These are phyloP conservation scores for Alloteropsis angusta DNA, from an alignment of 202 grass and related monocot genomes.

Conservation along the genomic window DNA sequence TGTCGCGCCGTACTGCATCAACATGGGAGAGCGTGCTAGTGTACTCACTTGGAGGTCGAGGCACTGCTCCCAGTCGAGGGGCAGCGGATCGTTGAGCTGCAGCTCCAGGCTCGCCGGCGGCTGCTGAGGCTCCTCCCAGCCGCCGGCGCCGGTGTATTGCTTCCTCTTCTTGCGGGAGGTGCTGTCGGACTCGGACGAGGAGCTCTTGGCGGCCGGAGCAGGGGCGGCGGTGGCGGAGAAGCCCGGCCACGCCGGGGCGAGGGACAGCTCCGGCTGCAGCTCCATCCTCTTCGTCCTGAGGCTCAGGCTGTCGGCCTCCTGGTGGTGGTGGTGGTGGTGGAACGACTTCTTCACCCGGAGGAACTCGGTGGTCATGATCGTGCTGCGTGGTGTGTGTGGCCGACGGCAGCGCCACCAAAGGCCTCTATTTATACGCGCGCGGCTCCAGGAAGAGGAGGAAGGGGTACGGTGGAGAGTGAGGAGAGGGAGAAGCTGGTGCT, in stretches of 20 bases:
- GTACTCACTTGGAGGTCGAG: slow-evolving; percentile 71
- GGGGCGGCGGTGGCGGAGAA: neutral
- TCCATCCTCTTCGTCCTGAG: slow-evolving; percentile 27
- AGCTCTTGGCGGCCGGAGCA: slow-evolving; percentile 24
- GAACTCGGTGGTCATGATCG: slow-evolving; percentile 49
- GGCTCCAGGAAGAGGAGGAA: neutral
- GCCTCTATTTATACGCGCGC: slow-evolving; percentile 5
- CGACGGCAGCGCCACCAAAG: neutral
- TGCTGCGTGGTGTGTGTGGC: neutral
- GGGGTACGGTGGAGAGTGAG: neutral
- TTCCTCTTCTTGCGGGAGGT: slow-evolving; percentile 75
- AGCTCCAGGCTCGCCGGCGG: slow-evolving; percentile 49
- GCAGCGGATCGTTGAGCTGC: slow-evolving; percentile 75
- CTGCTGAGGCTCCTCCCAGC: slow-evolving; percentile 34
- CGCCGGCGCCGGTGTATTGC: slow-evolving; percentile 15
- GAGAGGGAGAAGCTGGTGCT: neutral
- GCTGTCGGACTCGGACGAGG: slow-evolving; percentile 60
- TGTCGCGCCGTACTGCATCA: too few relatives aligned
- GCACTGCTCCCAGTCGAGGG: slow-evolving; percentile 91
- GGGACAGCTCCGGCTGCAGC: slow-evolving; percentile 53
- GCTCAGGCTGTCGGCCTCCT: neutral
- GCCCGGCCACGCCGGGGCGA: slow-evolving; percentile 31
- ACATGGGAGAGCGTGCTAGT: neutral
- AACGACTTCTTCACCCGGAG: slow-evolving; percentile 22
- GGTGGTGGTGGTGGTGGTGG: slow-evolving; percentile 1